phyloP scores from a whole-genome alignment of 139 green algal species.

The Asterochloris erici region DNA sequence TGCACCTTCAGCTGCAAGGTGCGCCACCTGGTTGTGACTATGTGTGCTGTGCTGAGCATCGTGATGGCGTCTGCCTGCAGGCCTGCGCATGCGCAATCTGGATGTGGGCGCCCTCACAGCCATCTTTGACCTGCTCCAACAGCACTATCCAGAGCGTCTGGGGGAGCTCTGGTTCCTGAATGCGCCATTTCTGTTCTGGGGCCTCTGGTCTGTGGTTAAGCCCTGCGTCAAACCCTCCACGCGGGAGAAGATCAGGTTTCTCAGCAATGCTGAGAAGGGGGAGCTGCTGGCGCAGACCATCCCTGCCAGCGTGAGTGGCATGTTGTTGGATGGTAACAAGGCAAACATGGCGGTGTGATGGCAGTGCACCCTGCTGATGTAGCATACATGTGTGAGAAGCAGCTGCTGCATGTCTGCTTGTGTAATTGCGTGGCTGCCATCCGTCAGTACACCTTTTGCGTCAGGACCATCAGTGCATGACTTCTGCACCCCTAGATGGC shows the following conservation, averaged over 20 bases:
- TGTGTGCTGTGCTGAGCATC: background rate
- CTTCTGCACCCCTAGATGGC: no score
- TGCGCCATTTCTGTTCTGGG: conserved; percentile 61
- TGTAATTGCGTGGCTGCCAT: background rate
- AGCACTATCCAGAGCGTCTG: conserved; percentile 59
- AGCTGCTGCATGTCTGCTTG: background rate
- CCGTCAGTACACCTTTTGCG: background rate
- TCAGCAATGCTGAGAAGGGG: conserved; percentile 15
- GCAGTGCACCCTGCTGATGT: background rate
- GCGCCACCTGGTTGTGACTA: background rate
- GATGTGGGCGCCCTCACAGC: conserved; percentile 40
- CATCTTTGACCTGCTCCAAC: conserved; percentile 60
- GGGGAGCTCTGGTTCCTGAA: conserved; percentile 52
- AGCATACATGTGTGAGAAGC: background rate
- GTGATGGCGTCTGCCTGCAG: conserved; percentile 18
- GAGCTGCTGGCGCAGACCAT: conserved; percentile 29
- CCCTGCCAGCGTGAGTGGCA: conserved; percentile 9
- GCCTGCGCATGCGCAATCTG: conserved; percentile 46
- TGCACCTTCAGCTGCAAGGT: background rate
- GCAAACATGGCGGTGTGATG: background rate
- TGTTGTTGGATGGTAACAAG: background rate
- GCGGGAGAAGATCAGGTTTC: conserved; percentile 57
- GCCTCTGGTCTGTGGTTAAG: conserved; percentile 51
- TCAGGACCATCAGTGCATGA: background rate
- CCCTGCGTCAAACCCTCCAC: conserved; percentile 60